Evolutionary conservation across 805 yeast genomes (phyloP).

Genomic region (Pichia cephalocereana): DNA sequence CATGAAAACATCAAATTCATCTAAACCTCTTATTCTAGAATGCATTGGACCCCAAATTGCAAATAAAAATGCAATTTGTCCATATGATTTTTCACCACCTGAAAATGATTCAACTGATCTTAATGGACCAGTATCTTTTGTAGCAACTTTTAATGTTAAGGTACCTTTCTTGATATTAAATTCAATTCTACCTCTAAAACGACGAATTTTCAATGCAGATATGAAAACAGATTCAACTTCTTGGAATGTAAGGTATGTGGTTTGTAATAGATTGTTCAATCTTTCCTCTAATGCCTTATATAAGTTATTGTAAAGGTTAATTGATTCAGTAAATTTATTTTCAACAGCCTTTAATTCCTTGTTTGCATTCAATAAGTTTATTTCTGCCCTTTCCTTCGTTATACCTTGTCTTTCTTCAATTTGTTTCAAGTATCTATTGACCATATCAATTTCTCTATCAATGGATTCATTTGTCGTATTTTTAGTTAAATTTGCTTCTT

Average conservation of each 20-base stretch:
- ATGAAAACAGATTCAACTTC: slow-evolving; percentile 51
- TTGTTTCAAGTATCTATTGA: slow-evolving; percentile 37
- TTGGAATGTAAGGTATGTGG: slow-evolving; percentile 33
- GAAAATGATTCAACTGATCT: slow-evolving; percentile 77
- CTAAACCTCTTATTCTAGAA: slow-evolving; percentile 79
- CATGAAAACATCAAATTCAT: slow-evolving; percentile 97
- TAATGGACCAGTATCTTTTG: slow-evolving; percentile 46
- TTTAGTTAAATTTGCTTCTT: slow-evolving; percentile 32
- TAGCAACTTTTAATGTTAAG: slow-evolving; percentile 52
- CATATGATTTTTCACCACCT: slow-evolving; percentile 95
- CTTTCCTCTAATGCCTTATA: slow-evolving; percentile 34
- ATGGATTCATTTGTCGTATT: slow-evolving; percentile 32
- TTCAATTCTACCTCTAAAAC: slow-evolving; percentile 62
- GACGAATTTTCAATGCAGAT: slow-evolving; percentile 52
- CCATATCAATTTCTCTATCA: slow-evolving; percentile 33
- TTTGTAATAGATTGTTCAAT: slow-evolving; percentile 31
- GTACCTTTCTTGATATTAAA: slow-evolving; percentile 47
- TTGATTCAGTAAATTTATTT: slow-evolving; percentile 29
- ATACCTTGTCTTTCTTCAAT: slow-evolving; percentile 48
- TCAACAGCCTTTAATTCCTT: slow-evolving; percentile 34
- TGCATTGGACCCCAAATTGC: slow-evolving; percentile 94
- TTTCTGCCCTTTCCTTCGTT: slow-evolving; percentile 45
- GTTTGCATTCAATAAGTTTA: slow-evolving; percentile 36
- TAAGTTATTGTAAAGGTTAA: slow-evolving; percentile 21
- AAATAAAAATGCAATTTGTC: slow-evolving; percentile 79